phyloP scores from a whole-genome alignment of 768 basidiomycete genomes.

The Porphyrellus cyaneotinctus region DNA sequence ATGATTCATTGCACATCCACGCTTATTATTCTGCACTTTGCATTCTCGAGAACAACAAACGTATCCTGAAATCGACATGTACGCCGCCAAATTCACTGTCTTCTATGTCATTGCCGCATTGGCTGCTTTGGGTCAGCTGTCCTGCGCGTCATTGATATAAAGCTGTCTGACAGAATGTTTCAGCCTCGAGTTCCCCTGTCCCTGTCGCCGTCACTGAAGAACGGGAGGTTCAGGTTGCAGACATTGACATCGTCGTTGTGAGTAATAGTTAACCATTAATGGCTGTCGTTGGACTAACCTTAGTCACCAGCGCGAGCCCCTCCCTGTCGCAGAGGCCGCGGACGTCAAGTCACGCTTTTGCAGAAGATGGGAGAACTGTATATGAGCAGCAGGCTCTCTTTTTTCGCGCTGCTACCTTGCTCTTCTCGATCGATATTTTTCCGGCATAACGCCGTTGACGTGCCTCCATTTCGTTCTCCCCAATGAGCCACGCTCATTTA shows the following conservation, averaged over 20 bases:
- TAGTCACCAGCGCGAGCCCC: slow-evolving; percentile 10
- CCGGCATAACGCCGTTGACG: slow-evolving; percentile 1
- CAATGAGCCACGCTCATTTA: slow-evolving; percentile 2
- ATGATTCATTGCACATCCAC: neutral
- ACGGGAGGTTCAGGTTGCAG: neutral
- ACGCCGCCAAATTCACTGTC: slow-evolving; percentile 22
- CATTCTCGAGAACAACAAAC: slow-evolving; percentile 26
- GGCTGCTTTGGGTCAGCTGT: slow-evolving; percentile 24
- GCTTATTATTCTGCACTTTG: slow-evolving; percentile 10
- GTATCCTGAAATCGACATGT: slow-evolving; percentile 25
- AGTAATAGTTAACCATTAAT: neutral
- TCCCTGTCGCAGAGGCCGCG: slow-evolving; percentile 4
- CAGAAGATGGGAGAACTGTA: neutral
- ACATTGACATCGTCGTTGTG: slow-evolving; percentile 16
- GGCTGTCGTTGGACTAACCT: neutral
- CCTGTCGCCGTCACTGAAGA: slow-evolving; percentile 17
- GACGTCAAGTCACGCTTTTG: slow-evolving; percentile 17
- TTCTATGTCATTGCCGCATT: slow-evolving; percentile 30
- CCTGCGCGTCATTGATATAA: neutral
- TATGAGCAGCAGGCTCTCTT: neutral
- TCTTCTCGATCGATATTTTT: neutral
- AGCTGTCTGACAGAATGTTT: neutral
- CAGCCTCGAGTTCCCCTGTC: slow-evolving; percentile 28
- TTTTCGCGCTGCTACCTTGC: no score
- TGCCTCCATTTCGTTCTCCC: neutral